Conservation (phyloP, 495 filamentous ascomycete species). For the Aspergillus avenaceus region DNA sequence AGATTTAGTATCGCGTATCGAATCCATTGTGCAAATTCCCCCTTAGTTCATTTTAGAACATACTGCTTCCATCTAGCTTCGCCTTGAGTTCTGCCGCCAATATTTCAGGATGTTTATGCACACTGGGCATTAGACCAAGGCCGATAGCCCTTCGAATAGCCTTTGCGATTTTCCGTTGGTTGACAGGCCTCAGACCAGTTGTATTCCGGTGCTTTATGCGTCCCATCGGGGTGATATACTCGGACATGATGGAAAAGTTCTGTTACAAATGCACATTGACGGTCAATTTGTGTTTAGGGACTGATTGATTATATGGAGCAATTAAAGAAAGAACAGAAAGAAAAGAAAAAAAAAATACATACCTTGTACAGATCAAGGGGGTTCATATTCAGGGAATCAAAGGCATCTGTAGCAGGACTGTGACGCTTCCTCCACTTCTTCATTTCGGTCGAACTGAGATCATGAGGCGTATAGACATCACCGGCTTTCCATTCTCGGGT, state of each 20-base stretch:
- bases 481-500: constrained; percentile 62
- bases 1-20: too few species aligned
- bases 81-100: constrained; percentile 44
- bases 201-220: constrained; percentile 69
- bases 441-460: constrained; percentile 72
- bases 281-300: too few species aligned
- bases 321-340: too few species aligned
- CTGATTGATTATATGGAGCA: too few species aligned
- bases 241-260: constrained; percentile 92
- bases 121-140: constrained; percentile 85
- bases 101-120: constrained; percentile 90
- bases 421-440: constrained; percentile 56
- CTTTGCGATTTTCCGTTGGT: constrained; percentile 90
- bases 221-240: constrained; percentile 80
- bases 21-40: too few species aligned
- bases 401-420: constrained; percentile 56
- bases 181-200: constrained; percentile 80
- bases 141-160: constrained; percentile 85
- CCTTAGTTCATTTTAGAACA: not conserved
- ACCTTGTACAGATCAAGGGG: constrained; percentile 85
- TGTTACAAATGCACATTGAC: constrained; percentile 25
- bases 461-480: constrained; percentile 87
- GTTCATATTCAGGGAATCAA: constrained; percentile 77
- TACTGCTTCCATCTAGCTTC: constrained; percentile 20
- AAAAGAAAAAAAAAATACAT: too few species aligned